Percentiles rank a stretch among this genome's conserved stretches.
These are phyloP conservation scores for Salinomyces thailandicus DNA, from an alignment of 2,329 filamentous ascomycete genomes.

Conservation along the genomic window DNA sequence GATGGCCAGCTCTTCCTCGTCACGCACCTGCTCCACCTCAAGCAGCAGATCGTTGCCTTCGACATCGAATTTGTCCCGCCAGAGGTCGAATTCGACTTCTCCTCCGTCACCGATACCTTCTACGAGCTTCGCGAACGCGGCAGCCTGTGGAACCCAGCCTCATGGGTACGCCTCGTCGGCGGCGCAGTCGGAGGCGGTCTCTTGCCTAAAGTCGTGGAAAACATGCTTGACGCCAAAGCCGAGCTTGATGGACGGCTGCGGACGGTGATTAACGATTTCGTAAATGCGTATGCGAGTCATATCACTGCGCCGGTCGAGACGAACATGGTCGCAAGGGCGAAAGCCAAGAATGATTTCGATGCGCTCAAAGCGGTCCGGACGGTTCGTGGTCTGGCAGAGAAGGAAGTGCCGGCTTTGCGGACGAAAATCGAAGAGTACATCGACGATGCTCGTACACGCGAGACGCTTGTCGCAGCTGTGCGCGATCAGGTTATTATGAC, in stretches of 20 bases:
- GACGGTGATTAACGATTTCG: constrained; percentile 56
- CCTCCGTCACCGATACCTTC: constrained; percentile 54
- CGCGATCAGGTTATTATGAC: constrained; percentile 52
- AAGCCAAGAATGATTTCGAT: constrained; percentile 15
- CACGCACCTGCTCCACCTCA: constrained; percentile 86
- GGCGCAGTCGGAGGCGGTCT: constrained; percentile 35
- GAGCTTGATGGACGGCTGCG: constrained; percentile 54
- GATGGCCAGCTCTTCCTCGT: constrained; percentile 88
- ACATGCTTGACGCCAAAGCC: constrained; percentile 61
- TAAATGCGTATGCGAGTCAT: constrained; percentile 44
- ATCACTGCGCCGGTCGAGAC: constrained; percentile 43
- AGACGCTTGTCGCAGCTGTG: constrained; percentile 56
- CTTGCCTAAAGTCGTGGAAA: constrained; percentile 56
- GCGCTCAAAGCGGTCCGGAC: constrained; percentile 28
- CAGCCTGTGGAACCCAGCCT: constrained; percentile 54
- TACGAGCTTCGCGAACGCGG: constrained; percentile 56
- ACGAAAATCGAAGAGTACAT: constrained; percentile 51
- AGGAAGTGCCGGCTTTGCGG: constrained; percentile 47
- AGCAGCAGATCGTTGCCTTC: constrained; percentile 90
- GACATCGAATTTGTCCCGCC: constrained; percentile 72
- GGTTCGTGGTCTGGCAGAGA: constrained; percentile 46
- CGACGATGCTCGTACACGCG: constrained; percentile 53
- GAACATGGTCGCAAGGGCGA: constrained; percentile 11
- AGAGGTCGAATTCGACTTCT: constrained; percentile 56
- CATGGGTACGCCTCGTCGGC: constrained; percentile 49